These are phyloP conservation scores for Psilocybe tampanensis DNA, from an alignment of 768 basidiomycete species.

Conservation along the genomic window DNA sequence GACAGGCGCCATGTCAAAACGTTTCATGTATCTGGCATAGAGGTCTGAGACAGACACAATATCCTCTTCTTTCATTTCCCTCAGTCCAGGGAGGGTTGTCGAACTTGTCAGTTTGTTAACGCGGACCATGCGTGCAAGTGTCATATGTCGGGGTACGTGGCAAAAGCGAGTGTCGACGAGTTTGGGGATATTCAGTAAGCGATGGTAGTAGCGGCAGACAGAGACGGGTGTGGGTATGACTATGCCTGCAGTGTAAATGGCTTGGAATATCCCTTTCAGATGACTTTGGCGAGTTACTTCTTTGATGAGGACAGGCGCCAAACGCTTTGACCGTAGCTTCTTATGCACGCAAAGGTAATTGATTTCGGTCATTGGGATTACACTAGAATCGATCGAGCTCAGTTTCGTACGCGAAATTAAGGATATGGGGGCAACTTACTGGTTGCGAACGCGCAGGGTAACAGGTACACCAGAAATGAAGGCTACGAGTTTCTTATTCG, in stretches of 20 bases:
- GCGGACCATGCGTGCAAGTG: constrained; percentile 88
- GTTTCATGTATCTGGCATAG: constrained; percentile 74
- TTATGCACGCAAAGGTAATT: constrained; percentile 99
- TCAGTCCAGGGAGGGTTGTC: constrained; percentile 61
- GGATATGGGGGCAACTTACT: constrained; percentile 50
- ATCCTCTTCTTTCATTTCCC: constrained; percentile 88
- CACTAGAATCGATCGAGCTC: constrained; percentile 12
- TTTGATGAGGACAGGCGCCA: constrained; percentile 96
- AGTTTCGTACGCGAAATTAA: background rate
- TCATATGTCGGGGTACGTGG: constrained; percentile 83
- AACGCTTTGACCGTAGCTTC: constrained; percentile 91
- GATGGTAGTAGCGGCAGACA: constrained; percentile 91
- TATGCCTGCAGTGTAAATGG: constrained; percentile 94
- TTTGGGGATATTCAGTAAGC: constrained; percentile 88
- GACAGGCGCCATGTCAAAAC: constrained; percentile 83
- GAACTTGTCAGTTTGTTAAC: constrained; percentile 65
- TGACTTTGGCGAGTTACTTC: constrained; percentile 95
- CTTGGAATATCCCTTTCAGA: constrained; percentile 90
- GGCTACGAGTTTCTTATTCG: constrained; percentile 92
- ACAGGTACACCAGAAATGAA: constrained; percentile 96
- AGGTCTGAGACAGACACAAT: constrained; percentile 70
- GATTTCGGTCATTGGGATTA: constrained; percentile 82
- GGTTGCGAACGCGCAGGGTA: constrained; percentile 77
- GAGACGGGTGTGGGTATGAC: constrained; percentile 93
- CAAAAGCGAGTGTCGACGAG: constrained; percentile 90